These are phyloP conservation scores for Furcasterigmium furcatum DNA, from an alignment of 2,329 filamentous ascomycete genomes.

Conservation along the genomic window DNA sequence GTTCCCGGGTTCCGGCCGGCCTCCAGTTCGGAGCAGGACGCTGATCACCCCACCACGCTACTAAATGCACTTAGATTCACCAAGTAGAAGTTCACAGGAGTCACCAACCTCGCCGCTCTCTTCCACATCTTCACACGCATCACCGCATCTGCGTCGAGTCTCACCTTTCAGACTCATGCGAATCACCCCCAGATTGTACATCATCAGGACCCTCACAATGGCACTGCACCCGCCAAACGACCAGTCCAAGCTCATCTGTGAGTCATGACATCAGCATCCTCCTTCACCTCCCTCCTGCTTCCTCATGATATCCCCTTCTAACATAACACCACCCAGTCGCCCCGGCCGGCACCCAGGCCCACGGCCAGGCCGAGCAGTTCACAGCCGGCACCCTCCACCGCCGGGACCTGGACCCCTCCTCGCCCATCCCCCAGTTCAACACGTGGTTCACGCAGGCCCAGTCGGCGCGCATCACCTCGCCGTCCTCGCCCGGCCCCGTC, in stretches of 20 bases:
- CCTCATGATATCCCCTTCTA: constrained; percentile 15
- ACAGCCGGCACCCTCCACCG: constrained; percentile 57
- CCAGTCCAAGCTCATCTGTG: constrained; percentile 46
- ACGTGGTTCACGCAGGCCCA: constrained; percentile 80
- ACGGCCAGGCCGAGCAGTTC: constrained; percentile 74
- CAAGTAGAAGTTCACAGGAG: too few relatives aligned
- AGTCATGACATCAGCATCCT: constrained; percentile 13
- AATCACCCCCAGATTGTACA: constrained; percentile 1
- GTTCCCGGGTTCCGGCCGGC: too few relatives aligned
- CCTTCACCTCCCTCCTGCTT: constrained; percentile 3
- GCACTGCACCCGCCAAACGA: constrained; percentile 38
- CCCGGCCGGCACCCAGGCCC: constrained; percentile 54
- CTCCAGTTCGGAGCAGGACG: too few relatives aligned
- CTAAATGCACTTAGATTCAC: too few relatives aligned
- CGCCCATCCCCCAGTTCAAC: constrained; percentile 83
- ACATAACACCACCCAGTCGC: constrained; percentile 52
- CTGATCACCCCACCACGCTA: too few relatives aligned
- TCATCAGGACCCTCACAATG: constrained; percentile 29
- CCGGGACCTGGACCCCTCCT: constrained; percentile 54
- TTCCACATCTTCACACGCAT: too few relatives aligned
- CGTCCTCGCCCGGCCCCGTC: constrained; percentile 8
- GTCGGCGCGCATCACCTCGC: constrained; percentile 19
- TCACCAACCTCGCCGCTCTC: too few relatives aligned
- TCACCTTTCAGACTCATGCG: not conserved
- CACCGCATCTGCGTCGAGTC: too few relatives aligned